These are phyloP conservation scores for Penicillium fimorum DNA, from an alignment of 495 filamentous ascomycete species.

Conservation along the genomic window DNA sequence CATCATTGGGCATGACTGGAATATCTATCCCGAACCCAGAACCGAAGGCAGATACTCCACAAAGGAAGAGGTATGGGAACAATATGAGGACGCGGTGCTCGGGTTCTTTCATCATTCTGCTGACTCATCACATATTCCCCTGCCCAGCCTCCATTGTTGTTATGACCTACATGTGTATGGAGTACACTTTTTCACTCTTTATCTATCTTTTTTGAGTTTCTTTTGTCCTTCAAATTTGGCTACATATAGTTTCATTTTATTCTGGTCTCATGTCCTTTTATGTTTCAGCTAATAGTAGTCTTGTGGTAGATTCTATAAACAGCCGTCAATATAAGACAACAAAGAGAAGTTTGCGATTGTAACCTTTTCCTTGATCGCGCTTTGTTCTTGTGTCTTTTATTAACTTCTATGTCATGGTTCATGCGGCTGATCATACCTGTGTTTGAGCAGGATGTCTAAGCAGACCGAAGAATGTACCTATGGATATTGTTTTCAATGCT, in stretches of 20 bases:
- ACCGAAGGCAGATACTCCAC: constrained; percentile 1
- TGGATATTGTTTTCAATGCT: constrained; percentile 19
- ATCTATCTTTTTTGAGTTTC: too few relatives aligned
- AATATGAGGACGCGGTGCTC: constrained; percentile 5
- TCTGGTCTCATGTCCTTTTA: neutral
- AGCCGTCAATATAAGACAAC: neutral
- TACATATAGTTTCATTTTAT: neutral
- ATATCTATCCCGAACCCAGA: neutral
- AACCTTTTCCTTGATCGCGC: neutral
- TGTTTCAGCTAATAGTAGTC: neutral
- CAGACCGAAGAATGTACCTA: constrained; percentile 5
- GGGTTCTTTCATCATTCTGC: constrained; percentile 8
- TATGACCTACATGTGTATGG: neutral
- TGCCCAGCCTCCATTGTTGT: constrained; percentile 3
- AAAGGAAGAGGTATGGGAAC: constrained; percentile 9
- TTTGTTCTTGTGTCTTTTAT: neutral
- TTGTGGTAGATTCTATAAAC: neutral
- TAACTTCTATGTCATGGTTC: neutral
- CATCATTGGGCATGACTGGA: constrained; percentile 10
- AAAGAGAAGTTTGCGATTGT: neutral
- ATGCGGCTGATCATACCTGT: neutral
- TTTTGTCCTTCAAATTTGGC: neutral
- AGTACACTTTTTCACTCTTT: neutral
- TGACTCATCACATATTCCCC: constrained; percentile 9
- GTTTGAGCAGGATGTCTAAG: neutral